Evolutionary conservation across 129 eudicot species (phyloP).

Genomic region (Glebionis coronaria): DNA sequence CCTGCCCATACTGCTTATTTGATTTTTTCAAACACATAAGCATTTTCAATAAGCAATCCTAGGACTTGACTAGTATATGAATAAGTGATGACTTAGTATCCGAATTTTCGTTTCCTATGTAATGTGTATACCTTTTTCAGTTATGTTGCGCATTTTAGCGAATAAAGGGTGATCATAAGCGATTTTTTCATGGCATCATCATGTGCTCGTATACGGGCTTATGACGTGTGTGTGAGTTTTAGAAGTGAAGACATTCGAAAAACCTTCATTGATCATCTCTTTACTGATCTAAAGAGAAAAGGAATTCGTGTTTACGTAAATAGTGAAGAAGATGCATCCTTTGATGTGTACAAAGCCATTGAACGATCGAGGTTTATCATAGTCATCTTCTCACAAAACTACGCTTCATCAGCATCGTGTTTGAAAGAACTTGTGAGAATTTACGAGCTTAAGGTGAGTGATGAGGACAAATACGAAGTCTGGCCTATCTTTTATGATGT

Average conservation of each 20-base stretch:
- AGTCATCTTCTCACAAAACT: conserved; percentile 37
- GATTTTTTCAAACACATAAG: no score
- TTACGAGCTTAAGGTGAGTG: conserved; percentile 28
- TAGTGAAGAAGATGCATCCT: conserved; percentile 22
- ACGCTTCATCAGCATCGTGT: conserved; percentile 36
- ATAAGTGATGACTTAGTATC: no score
- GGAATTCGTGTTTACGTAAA: conserved; percentile 24
- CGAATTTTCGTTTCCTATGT: no score
- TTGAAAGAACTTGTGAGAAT: conserved; percentile 41
- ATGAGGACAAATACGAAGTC: conserved; percentile 28
- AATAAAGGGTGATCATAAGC: no score
- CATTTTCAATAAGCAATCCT: no score
- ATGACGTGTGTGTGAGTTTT: conserved; percentile 35
- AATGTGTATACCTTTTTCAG: no score
- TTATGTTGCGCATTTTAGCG: no score
- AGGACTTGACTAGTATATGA: no score
- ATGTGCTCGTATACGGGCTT: conserved; percentile 19
- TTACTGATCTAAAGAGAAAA: conserved; percentile 20
- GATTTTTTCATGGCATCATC: conserved; percentile 16
- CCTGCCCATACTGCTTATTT: no score
- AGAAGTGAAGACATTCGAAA: conserved; percentile 29
- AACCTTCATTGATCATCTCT: conserved; percentile 37
- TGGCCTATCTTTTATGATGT: conserved; percentile 41
- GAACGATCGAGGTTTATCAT: conserved; percentile 29
- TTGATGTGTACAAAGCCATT: conserved; percentile 29